Evolutionary conservation across 2,329 filamentous ascomycete genomes (phyloP).

Genomic region (Gnomoniopsis sp.): DNA sequence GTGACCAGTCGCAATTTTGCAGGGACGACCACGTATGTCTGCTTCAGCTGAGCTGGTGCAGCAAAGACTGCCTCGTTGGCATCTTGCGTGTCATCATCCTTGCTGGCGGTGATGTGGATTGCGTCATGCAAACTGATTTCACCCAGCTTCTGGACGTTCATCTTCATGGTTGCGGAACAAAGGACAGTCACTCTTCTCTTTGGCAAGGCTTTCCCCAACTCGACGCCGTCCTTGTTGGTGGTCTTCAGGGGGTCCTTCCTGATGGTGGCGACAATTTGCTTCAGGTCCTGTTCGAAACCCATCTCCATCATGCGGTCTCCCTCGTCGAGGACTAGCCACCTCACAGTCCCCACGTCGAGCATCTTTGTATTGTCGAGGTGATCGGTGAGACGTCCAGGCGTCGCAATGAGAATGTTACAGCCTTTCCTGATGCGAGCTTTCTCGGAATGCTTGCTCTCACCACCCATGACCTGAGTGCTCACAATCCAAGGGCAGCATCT

Average conservation of each 20-base stretch:
- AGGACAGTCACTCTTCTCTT: conserved; percentile 80
- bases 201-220: conserved; percentile 63
- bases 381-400: conserved; percentile 85
- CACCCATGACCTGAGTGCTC: conserved; percentile 74
- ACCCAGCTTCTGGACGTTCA: conserved; percentile 89
- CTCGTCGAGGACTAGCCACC: conserved; percentile 94
- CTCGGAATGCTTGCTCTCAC: conserved; percentile 72
- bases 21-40: conserved; percentile 82
- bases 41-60: conserved; percentile 89
- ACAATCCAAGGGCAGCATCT: conserved; percentile 94
- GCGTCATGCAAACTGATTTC: conserved; percentile 95
- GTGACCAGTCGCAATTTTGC: conserved; percentile 90
- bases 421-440: conserved; percentile 93
- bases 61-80: conserved; percentile 59
- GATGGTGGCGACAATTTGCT: conserved; percentile 78
- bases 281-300: conserved; percentile 92
- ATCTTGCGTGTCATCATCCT: conserved; percentile 44
- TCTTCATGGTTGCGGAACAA: conserved; percentile 96
- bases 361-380: conserved; percentile 91
- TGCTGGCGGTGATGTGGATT: conserved; percentile 73
- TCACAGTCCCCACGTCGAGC: conserved; percentile 80
- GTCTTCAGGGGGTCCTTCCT: conserved; percentile 60
- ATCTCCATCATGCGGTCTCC: conserved; percentile 98
- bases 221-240: conserved; percentile 55
- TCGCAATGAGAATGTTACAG: conserved; percentile 92